A percentile compares a stretch with the other conserved stretches of the same genome.
These are phyloP conservation scores for Phytopythium mirpurense DNA, from an alignment of 352 stramenopile species.

Conservation along the genomic window DNA sequence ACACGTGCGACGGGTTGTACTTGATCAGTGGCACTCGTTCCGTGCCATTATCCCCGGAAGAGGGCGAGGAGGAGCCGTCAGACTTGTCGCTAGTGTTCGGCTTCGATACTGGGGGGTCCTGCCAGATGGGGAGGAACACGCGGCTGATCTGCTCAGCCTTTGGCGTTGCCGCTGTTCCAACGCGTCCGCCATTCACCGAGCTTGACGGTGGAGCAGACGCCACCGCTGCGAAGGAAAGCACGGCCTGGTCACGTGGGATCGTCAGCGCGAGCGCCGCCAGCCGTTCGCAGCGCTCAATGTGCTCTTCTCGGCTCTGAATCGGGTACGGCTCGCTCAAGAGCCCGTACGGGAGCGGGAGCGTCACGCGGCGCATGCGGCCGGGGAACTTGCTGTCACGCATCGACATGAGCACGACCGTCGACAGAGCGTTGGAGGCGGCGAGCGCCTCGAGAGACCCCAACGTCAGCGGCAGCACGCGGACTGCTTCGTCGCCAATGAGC, in stretches of 20 bases:
- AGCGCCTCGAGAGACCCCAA: conserved; percentile 30
- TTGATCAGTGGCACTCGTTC: too few species aligned
- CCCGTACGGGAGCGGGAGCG: conserved; percentile 44
- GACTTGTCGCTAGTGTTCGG: neutral
- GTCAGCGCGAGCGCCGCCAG: conserved; percentile 35
- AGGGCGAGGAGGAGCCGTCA: neutral
- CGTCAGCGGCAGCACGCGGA: conserved; percentile 51
- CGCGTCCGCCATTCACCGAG: neutral
- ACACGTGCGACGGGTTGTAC: conserved; percentile 61
- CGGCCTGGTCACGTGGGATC: conserved; percentile 21
- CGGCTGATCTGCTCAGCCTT: conserved; percentile 29
- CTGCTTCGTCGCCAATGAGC: conserved; percentile 6
- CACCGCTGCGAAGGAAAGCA: conserved; percentile 52
- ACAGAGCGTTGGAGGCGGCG: conserved; percentile 10
- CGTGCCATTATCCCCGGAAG: too few species aligned
- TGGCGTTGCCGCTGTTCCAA: conserved; percentile 5
- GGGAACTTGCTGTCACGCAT: conserved; percentile 81
- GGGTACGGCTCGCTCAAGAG: conserved; percentile 49
- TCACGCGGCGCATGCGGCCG: conserved; percentile 65
- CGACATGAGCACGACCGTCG: conserved; percentile 41
- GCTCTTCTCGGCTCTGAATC: conserved; percentile 47
- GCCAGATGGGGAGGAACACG: conserved; percentile 28
- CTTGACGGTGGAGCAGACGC: neutral
- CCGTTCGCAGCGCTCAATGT: conserved; percentile 38
- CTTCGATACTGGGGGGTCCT: neutral